Evolutionary conservation across 176 grass and related monocot species (phyloP).

Genomic region (Melocanna baccifera): DNA sequence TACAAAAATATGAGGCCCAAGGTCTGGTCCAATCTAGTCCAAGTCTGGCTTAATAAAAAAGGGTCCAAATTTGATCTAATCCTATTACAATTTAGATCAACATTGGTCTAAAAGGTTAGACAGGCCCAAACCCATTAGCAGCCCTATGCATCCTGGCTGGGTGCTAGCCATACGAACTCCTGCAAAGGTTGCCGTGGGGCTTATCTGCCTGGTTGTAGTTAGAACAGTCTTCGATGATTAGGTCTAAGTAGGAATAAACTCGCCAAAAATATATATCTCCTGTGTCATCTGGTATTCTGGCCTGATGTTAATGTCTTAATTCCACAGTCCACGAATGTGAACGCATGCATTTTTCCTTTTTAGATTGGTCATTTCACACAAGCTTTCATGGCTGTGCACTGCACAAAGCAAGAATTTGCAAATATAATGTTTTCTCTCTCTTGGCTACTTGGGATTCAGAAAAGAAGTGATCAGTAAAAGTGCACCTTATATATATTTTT

Average conservation of each 20-base stretch:
- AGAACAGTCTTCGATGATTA: constrained; percentile 18
- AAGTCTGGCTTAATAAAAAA: no score
- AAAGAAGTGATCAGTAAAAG: neutral
- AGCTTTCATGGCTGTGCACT: neutral
- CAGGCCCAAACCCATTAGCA: no score
- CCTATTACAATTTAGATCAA: no score
- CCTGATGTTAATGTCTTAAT: neutral
- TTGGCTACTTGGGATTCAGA: neutral
- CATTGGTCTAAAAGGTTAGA: no score
- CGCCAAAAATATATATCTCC: neutral
- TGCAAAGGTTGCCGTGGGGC: neutral
- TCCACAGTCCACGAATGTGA: neutral
- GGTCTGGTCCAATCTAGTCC: no score
- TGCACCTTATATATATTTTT: neutral
- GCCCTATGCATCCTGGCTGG: neutral
- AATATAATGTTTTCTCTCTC: neutral
- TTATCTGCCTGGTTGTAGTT: neutral
- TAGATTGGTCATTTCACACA: neutral
- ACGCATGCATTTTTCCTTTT: neutral
- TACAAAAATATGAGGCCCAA: no score
- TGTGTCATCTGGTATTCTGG: neutral
- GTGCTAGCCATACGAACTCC: neutral
- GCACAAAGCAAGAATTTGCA: neutral
- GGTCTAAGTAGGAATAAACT: neutral
- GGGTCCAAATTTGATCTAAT: no score